Evolutionary conservation across 768 basidiomycete species (phyloP).

Genomic region (Tulasnella sp.): DNA sequence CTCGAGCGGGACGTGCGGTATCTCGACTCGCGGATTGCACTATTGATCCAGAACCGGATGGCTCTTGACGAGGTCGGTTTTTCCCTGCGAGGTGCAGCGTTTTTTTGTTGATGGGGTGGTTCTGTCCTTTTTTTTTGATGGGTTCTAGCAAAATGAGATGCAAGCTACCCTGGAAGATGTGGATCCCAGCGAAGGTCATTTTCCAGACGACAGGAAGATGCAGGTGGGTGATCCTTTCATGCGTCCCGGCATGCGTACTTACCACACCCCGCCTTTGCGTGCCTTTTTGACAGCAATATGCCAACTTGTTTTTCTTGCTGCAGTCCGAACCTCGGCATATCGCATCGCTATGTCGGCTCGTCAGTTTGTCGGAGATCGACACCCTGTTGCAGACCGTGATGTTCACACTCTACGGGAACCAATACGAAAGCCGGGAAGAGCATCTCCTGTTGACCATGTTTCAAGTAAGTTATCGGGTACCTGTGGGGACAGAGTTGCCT

Average conservation of each 20-base stretch:
- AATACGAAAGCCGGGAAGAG: slow-evolving; percentile 97
- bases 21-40: slow-evolving; percentile 90
- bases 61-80: slow-evolving; percentile 76
- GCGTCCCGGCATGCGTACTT: background rate
- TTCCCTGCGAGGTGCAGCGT: background rate
- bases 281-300: slow-evolving; percentile 84
- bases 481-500: background rate
- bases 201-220: slow-evolving; percentile 85
- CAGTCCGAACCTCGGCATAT: slow-evolving; percentile 97
- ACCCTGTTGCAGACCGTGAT: slow-evolving; percentile 98
- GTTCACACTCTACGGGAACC: slow-evolving; percentile 99
- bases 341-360: slow-evolving; percentile 89
- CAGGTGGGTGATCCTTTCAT: slow-evolving; percentile 22
- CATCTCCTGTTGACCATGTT: slow-evolving; percentile 99
- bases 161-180: slow-evolving; percentile 92
- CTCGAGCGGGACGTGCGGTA: slow-evolving; percentile 97
- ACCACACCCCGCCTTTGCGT: background rate
- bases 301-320: slow-evolving; percentile 96
- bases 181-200: slow-evolving; percentile 82
- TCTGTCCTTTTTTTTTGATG: too few species aligned
- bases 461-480: slow-evolving; percentile 30
- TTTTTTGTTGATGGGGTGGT: too few species aligned
- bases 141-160: slow-evolving; percentile 75
- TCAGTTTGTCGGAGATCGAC: slow-evolving; percentile 93
- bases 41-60: slow-evolving; percentile 98